Conservation (phyloP, 2,329 filamentous ascomycete species). For the Monosporascus ibericus region DNA sequence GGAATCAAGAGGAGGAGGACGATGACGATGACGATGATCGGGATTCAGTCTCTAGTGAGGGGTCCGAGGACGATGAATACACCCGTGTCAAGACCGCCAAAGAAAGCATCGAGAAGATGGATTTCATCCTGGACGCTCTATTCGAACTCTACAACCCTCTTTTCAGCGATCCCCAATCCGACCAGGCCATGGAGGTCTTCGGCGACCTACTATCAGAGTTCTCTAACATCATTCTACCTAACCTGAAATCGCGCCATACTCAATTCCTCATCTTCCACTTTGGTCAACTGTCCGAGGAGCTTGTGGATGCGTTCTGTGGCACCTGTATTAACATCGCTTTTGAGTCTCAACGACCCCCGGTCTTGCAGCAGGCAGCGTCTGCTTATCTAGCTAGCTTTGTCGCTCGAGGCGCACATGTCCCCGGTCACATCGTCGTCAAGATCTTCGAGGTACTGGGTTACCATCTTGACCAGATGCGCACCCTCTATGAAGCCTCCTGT, state of each 20-base stretch:
- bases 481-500: conserved; percentile 65
- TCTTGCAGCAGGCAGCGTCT: conserved; percentile 76
- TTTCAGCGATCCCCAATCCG: conserved; percentile 63
- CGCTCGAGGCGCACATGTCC: conserved; percentile 78
- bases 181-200: conserved; percentile 66
- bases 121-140: conserved; percentile 79
- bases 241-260: conserved; percentile 84
- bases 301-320: conserved; percentile 78
- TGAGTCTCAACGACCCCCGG: conserved; percentile 62
- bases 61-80: conserved; percentile 59
- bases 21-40: conserved; percentile 55
- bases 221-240: conserved; percentile 78
- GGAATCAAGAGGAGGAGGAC: conserved; percentile 48
- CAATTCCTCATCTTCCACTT: conserved; percentile 97
- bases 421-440: conserved; percentile 67
- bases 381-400: conserved; percentile 95
- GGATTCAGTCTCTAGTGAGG: conserved; percentile 66
- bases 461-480: conserved; percentile 71
- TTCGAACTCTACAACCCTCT: conserved; percentile 75
- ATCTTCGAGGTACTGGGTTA: conserved; percentile 75
- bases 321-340: conserved; percentile 69
- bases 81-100: conserved; percentile 65
- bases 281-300: conserved; percentile 70
- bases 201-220: conserved; percentile 82
- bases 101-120: conserved; percentile 84